A percentile compares a stretch with the other conserved stretches of the same genome.
Evolutionary conservation across 2,329 filamentous ascomycete species (phyloP).

Genomic region (Pseudogymnoascus sp.): DNA sequence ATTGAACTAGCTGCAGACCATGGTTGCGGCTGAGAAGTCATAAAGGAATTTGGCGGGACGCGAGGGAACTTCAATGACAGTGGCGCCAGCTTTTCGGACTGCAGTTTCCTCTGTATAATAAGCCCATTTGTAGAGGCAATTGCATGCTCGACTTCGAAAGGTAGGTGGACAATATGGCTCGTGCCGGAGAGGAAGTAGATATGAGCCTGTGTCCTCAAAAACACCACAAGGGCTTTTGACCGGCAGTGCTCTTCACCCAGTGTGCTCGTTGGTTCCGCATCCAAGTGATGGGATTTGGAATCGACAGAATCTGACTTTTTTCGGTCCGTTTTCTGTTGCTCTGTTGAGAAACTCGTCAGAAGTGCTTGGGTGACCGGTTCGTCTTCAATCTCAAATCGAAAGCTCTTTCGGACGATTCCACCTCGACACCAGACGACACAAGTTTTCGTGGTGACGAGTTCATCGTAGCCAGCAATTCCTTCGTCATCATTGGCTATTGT

Average conservation of each 20-base stretch:
- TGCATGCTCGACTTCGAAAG: slow-evolving; percentile 85
- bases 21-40: slow-evolving; percentile 57
- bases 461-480: slow-evolving; percentile 25
- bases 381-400: slow-evolving; percentile 78
- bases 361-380: slow-evolving; percentile 81
- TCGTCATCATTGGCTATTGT: slow-evolving; percentile 42
- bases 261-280: slow-evolving; percentile 19
- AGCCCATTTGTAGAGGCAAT: slow-evolving; percentile 76
- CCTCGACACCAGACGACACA: slow-evolving; percentile 87
- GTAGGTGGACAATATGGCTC: slow-evolving; percentile 83
- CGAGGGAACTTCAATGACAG: slow-evolving; percentile 48
- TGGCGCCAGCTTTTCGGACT: slow-evolving; percentile 40
- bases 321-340: not conserved
- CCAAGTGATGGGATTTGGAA: slow-evolving; percentile 14
- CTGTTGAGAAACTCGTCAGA: slow-evolving; percentile 63
- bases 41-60: slow-evolving; percentile 76
- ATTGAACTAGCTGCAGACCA: slow-evolving; percentile 41
- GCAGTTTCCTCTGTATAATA: slow-evolving; percentile 73
- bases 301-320: slow-evolving; percentile 1
- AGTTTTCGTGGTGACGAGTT: slow-evolving; percentile 50
- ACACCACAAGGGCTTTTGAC: slow-evolving; percentile 72
- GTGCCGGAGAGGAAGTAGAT: slow-evolving; percentile 85
- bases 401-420: slow-evolving; percentile 74
- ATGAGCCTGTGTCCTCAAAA: slow-evolving; percentile 87
- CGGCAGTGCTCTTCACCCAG: slow-evolving; percentile 23